A percentile compares a stretch with the other conserved stretches of the same genome.
Conservation (phyloP, 305 asterid species). For the Nicotiana rustica region DNA sequence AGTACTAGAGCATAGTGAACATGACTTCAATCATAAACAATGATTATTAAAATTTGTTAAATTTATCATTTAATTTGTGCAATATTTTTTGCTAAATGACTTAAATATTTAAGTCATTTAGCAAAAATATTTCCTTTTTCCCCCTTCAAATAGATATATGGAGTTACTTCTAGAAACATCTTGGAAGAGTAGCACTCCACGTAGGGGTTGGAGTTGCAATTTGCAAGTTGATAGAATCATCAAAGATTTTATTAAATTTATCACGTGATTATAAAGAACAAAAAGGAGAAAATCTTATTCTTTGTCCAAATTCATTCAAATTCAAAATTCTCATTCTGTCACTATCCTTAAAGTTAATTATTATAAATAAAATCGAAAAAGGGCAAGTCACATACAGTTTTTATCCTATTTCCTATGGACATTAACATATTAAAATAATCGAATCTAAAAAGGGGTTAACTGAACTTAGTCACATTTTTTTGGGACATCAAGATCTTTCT, state of each 20-base stretch:
- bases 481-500: conserved; percentile 6
- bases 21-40: neutral
- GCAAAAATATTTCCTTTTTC: too few species aligned
- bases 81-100: neutral
- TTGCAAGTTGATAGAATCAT: conserved; percentile 19
- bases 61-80: neutral
- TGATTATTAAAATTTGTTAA: neutral
- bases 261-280: conserved; percentile 27
- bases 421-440: neutral
- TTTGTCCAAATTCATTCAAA: conserved; percentile 38
- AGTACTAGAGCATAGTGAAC: neutral
- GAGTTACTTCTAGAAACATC: conserved; percentile 11
- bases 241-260: conserved; percentile 2
- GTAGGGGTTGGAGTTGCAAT: neutral
- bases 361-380: neutral
- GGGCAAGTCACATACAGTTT: conserved; percentile 19
- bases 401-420: neutral
- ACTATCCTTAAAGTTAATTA: conserved; percentile 22
- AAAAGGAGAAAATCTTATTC: neutral
- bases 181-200: neutral
- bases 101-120: too few species aligned
- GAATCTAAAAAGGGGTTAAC: conserved; percentile 23
- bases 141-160: neutral
- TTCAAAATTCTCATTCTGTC: conserved; percentile 32
- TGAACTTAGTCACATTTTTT: conserved; percentile 37